Conservation (phyloP, 2,329 filamentous ascomycete genomes). For the Talaromyces albobiverticillius region DNA sequence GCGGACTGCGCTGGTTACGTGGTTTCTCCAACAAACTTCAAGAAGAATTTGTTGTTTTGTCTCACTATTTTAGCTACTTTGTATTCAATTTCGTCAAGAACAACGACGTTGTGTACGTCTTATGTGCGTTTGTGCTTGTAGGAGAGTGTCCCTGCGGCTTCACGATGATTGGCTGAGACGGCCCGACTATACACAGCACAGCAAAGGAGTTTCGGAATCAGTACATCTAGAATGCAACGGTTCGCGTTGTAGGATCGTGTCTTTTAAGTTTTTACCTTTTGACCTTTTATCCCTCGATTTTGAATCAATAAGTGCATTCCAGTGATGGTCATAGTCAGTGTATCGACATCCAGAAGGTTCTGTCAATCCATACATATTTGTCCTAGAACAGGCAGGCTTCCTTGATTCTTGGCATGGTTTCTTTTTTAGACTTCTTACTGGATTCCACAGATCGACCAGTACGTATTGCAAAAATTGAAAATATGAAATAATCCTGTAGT, state of each 20-base stretch:
- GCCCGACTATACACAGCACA: background rate
- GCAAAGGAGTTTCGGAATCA: background rate
- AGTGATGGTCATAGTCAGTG: too few relatives aligned
- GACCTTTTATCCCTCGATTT: background rate
- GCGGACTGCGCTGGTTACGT: background rate
- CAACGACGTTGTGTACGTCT: too few relatives aligned
- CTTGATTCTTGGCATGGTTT: background rate
- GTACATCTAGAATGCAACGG: background rate
- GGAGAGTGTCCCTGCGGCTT: background rate
- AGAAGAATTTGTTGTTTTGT: too few relatives aligned
- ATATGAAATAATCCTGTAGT: too few relatives aligned
- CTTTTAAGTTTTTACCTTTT: background rate
- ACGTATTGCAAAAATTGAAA: too few relatives aligned
- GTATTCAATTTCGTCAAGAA: too few relatives aligned
- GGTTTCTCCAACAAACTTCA: background rate
- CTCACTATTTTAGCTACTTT: too few relatives aligned
- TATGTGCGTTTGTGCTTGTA: background rate
- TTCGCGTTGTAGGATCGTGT: slow-evolving; percentile 9
- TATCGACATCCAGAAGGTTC: too few relatives aligned
- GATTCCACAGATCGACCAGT: too few relatives aligned
- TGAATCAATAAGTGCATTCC: slow-evolving; percentile 4
- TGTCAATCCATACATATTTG: too few relatives aligned
- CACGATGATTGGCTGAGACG: slow-evolving; percentile 1
- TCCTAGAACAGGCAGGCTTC: background rate
- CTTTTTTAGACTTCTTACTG: too few relatives aligned